These are phyloP conservation scores for Termitomyces sp. DNA, from an alignment of 768 basidiomycete genomes.

Conservation along the genomic window DNA sequence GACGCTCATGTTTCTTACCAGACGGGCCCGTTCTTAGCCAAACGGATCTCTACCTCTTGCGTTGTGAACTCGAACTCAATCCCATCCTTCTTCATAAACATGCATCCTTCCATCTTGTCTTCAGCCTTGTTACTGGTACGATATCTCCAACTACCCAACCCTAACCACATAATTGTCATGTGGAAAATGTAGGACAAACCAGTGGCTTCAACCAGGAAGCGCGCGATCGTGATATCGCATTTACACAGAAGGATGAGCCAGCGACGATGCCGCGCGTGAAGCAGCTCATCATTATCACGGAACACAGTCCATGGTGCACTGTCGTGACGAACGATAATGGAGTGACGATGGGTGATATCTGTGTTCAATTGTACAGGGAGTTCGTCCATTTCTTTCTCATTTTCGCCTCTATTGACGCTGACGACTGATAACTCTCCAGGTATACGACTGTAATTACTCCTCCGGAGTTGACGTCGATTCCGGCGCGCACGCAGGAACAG, in stretches of 20 bases:
- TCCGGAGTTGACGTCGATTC: constrained; percentile 54
- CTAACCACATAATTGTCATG: not conserved
- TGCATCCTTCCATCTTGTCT: constrained; percentile 54
- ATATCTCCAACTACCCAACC: not conserved
- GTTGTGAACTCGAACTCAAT: constrained; percentile 63
- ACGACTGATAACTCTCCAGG: constrained; percentile 28
- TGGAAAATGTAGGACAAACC: constrained; percentile 41
- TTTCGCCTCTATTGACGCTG: not conserved
- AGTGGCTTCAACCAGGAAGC: constrained; percentile 57
- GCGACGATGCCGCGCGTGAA: constrained; percentile 64
- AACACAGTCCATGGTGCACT: constrained; percentile 74
- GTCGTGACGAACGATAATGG: constrained; percentile 66
- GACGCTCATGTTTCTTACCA: constrained; percentile 19
- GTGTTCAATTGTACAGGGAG: constrained; percentile 71
- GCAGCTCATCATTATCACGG: constrained; percentile 54
- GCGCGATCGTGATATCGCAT: constrained; percentile 54
- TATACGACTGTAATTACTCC: constrained; percentile 68
- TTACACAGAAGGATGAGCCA: constrained; percentile 52
- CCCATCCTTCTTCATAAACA: constrained; percentile 59
- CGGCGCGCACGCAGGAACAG: constrained; percentile 64
- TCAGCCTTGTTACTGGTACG: constrained; percentile 66
- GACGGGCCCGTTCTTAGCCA: constrained; percentile 78
- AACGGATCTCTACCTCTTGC: constrained; percentile 78
- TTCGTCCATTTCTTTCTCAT: constrained; percentile 28
- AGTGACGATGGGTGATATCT: constrained; percentile 76